Conservation (phyloP, 2,329 filamentous ascomycete genomes). For the Pseudogymnoascus sp. region DNA sequence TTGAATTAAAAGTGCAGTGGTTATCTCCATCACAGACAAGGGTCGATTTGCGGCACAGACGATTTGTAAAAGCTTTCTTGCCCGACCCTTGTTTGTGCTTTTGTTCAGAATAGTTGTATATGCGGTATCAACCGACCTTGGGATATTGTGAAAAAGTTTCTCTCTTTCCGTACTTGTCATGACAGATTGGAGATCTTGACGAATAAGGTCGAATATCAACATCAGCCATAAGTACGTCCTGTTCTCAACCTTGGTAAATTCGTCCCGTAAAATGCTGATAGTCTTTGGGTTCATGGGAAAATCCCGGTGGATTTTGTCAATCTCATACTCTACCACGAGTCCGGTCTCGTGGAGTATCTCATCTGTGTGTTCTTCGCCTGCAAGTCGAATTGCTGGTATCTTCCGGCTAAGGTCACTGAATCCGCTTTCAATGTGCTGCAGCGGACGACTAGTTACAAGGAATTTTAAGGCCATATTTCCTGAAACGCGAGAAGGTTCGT, state of each 20-base stretch:
- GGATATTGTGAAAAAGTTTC: conserved; percentile 14
- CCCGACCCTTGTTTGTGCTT: conserved; percentile 21
- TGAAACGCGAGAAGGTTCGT: neutral
- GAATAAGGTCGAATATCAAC: conserved; percentile 20
- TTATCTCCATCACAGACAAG: conserved; percentile 29
- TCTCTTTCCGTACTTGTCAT: conserved; percentile 20
- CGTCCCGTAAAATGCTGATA: neutral
- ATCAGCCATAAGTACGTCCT: conserved; percentile 17
- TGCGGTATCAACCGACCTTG: conserved; percentile 25
- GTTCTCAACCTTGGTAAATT: conserved; percentile 11
- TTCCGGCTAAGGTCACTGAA: conserved; percentile 19
- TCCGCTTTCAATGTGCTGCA: conserved; percentile 23
- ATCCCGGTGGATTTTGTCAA: conserved; percentile 18
- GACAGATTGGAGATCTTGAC: conserved; percentile 15
- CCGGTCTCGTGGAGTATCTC: conserved; percentile 31
- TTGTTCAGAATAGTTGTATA: conserved; percentile 31
- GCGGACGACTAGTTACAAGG: conserved; percentile 32
- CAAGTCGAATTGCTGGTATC: conserved; percentile 29
- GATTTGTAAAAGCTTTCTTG: conserved; percentile 29
- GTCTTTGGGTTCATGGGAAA: neutral
- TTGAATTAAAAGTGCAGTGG: conserved; percentile 20
- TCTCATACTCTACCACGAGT: conserved; percentile 26
- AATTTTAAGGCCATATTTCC: conserved; percentile 24
- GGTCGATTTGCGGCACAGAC: conserved; percentile 29
- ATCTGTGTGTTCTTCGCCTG: conserved; percentile 31